Evolutionary conservation across 2,329 filamentous ascomycete species (phyloP).

Genomic region (Teratosphaeria viscida): DNA sequence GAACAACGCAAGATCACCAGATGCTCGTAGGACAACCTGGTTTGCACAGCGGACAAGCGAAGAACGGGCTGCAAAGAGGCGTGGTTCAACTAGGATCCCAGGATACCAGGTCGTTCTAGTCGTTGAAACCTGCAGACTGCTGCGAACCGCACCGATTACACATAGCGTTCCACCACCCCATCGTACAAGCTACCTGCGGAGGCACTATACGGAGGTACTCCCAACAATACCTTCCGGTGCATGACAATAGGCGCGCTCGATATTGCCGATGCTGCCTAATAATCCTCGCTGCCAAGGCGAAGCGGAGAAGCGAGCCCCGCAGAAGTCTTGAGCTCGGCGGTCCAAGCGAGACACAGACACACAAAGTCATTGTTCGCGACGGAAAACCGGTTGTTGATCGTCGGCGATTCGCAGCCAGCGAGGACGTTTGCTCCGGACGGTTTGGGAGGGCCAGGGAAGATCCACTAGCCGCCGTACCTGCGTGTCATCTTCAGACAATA

Average conservation of each 20-base stretch:
- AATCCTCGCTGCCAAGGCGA: not conserved
- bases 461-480: not conserved
- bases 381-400: not conserved
- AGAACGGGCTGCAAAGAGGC: no score
- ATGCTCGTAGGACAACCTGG: not conserved
- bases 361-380: not conserved
- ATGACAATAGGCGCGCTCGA: no score
- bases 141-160: not conserved
- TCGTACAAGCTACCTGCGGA: no score
- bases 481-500: not conserved
- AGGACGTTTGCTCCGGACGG: not conserved
- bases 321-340: not conserved
- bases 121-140: no score
- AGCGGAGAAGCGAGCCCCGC: not conserved
- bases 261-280: no score
- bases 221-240: no score
- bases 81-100: no score
- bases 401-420: not conserved
- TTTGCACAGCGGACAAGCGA: not conserved
- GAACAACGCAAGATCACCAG: not conserved
- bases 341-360: not conserved
- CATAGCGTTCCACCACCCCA: not conserved
- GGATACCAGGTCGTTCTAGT: no score
- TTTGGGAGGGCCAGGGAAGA: not conserved
- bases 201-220: no score